Evolutionary conservation across 768 basidiomycete species (phyloP).

Genomic region (Hygrophorus russula): DNA sequence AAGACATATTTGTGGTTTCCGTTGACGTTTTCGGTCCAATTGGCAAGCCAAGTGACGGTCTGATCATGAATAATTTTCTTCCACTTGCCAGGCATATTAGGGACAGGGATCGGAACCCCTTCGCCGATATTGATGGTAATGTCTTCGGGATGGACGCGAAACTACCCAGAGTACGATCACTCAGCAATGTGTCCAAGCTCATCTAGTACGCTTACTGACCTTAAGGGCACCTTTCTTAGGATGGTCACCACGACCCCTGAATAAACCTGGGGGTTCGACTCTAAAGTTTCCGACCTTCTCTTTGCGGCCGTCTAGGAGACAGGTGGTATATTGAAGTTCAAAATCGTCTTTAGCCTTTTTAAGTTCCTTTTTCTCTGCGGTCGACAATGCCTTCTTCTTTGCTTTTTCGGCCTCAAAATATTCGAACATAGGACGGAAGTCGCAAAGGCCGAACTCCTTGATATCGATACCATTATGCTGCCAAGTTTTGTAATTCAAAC

Average conservation of each 20-base stretch:
- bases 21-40: constrained; percentile 98
- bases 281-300: constrained; percentile 99
- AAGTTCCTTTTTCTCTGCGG: constrained; percentile 82
- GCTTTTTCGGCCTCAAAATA: constrained; percentile 88
- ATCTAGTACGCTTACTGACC: constrained; percentile 31
- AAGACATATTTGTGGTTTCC: constrained; percentile 96
- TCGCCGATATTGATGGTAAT: constrained; percentile 92
- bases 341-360: constrained; percentile 78
- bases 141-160: constrained; percentile 86
- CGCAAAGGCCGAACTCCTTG: constrained; percentile 66
- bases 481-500: constrained; percentile 5
- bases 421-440: constrained; percentile 92
- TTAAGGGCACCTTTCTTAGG: constrained; percentile 95
- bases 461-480: constrained; percentile 71
- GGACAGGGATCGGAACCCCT: constrained; percentile 61
- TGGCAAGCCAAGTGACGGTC: constrained; percentile 97
- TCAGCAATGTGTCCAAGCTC: background rate
- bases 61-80: constrained; percentile 82
- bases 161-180: constrained; percentile 28
- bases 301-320: constrained; percentile 89
- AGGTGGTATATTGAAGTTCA: constrained; percentile 78
- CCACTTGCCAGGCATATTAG: constrained; percentile 91
- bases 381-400: constrained; percentile 78
- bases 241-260: constrained; percentile 96
- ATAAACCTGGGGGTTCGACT: constrained; percentile 96